Evolutionary conservation across 169 alveolate genomes (phyloP).

Genomic region (Plasmodium relictum): DNA sequence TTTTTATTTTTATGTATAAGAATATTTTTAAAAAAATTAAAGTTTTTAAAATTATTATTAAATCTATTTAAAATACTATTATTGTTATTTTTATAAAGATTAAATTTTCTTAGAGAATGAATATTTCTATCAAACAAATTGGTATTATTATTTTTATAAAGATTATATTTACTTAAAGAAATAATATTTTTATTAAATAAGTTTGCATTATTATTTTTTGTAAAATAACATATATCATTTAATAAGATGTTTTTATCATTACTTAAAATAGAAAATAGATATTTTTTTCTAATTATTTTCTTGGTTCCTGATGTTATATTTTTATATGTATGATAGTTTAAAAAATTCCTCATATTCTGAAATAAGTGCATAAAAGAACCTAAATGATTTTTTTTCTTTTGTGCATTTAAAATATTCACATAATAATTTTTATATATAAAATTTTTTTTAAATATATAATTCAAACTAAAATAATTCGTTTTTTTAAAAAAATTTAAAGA

Average conservation of each 20-base stretch:
- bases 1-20: constrained; percentile 10
- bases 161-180: no score
- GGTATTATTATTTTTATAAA: neutral
- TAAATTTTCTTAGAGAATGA: constrained; percentile 16
- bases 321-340: neutral
- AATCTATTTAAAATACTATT: neutral
- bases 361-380: neutral
- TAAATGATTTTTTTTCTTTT: neutral
- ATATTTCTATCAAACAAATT: constrained; percentile 43
- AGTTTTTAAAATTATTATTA: constrained; percentile 15
- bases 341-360: neutral
- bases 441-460: neutral
- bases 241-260: constrained; percentile 20
- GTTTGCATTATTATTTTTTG: constrained; percentile 5
- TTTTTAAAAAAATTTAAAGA: neutral
- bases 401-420: neutral
- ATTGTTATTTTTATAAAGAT: constrained; percentile 13
- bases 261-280: constrained; percentile 8
- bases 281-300: neutral
- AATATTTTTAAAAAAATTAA: constrained; percentile 26
- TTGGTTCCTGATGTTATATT: neutral
- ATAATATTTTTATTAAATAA: no score
- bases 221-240: constrained; percentile 32
- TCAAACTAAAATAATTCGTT: neutral
- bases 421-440: neutral